These are phyloP conservation scores for Entophlyctis luteolus DNA, from an alignment of 192 early-diverging fungal species.

Conservation along the genomic window DNA sequence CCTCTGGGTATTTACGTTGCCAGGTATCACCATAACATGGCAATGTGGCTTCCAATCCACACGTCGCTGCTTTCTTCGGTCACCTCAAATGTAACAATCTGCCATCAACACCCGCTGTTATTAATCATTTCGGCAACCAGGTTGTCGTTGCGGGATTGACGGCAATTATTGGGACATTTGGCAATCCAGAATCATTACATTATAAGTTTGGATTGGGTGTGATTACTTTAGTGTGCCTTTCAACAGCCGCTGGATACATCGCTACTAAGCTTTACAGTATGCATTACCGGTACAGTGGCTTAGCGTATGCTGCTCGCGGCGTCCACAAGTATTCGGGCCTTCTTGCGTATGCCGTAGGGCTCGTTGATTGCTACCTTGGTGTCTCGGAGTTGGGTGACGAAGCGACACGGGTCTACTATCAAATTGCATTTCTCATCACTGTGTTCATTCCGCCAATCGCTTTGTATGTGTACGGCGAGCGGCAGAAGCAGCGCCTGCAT, in stretches of 20 bases:
- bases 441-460: not conserved
- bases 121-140: conserved; percentile 3
- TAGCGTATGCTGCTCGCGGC: not conserved
- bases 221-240: conserved; percentile 14
- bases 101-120: conserved; percentile 14
- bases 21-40: conserved; percentile 22
- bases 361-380: conserved; percentile 29
- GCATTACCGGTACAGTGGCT: not conserved
- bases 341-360: conserved; percentile 25
- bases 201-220: conserved; percentile 28
- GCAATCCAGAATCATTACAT: conserved; percentile 18
- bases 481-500: not conserved
- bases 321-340: conserved; percentile 22
- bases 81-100: conserved; percentile 28
- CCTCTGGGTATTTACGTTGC: conserved; percentile 39
- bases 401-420: not conserved
- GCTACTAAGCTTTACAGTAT: not conserved
- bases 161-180: conserved; percentile 35
- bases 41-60: conserved; percentile 30
- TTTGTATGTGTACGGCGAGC: conserved; percentile 21
- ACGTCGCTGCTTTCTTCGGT: conserved; percentile 27
- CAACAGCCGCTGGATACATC: not conserved
- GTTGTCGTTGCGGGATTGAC: conserved; percentile 31
- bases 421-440: conserved; percentile 4
- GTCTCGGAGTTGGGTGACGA: conserved; percentile 16